Evolutionary conservation across 2,329 filamentous ascomycete species (phyloP), one percentile per base, ranked within the genome.

Genomic region (Paraphaeosphaeria sporulosa): DNA sequence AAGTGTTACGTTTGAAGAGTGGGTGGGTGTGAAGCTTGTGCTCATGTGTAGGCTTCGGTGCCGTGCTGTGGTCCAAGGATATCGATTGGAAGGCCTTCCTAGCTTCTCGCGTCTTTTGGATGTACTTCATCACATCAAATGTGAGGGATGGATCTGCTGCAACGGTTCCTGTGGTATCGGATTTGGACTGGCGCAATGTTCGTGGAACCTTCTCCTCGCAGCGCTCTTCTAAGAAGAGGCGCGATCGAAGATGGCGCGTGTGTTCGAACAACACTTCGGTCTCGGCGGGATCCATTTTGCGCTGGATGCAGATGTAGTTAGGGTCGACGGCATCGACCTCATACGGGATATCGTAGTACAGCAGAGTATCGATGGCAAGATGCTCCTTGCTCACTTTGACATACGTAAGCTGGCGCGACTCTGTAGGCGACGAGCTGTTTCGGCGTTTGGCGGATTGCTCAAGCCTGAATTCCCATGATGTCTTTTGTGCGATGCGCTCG

Each of bases 371-470:
- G 36, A 81, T 67, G 38, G 77, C 73, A 36, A 84, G 69, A 70
- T 82, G 79, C 46, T 81, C 77, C 54, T 76, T 76, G 64, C 80
- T 77, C 19, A 84, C 78, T 64, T 83, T 83, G 47, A 81, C 78
- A 59, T 81, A 83, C 0, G 80, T 80, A 0, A 81, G 82, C 21
- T 76, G 66, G 25, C 70, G 68, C 15, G 74, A 74, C 40, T 76
- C 72, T 15, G 57, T 12, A 23, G 74, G 74, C 56, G 69, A 64
- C 68, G 71, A 61, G 52, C 76, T 76, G 17, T 69, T 71, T 30
- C 73, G 73, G 30, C 78, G 63, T 38, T 80, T 74, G 60, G 76
- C 74, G 40, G 73, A 72, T 65, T 81, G 81, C 65, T 82, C 79
- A 17, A 81, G 79, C 57, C 81, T 77, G 48, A 83, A 6, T 1